Base-by-base conservation (phyloP, 2,329 filamentous ascomycete genomes). In the Ceratocystis huliohia region DNA sequence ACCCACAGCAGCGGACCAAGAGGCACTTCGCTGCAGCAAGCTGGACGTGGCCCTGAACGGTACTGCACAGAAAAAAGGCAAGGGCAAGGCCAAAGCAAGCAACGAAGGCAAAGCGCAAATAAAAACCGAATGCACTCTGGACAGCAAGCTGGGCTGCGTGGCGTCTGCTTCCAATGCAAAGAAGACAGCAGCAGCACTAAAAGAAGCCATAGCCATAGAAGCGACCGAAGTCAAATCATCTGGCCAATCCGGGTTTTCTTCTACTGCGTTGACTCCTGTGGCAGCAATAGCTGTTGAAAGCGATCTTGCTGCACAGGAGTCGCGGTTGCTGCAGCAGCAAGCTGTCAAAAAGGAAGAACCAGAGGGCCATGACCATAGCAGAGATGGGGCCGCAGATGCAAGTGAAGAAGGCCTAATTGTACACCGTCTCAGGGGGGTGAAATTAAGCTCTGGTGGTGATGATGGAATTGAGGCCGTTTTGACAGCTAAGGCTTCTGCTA, bases 121-220 rank as follows among this genome's bases (percentile, higher is more conserved):
- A 75, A 30, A 74, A 77, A 37, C 75, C 8, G 44, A 46, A 50
- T 25, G 72, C 76, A 20, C 76, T 80, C 69, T 78, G 79, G 62
- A 84, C 87, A 45, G 81, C 79, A 2, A 87, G 84, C 1, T 84
- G 84, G 5, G 78, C 75, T 62, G 78, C 83, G 22, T 86, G 82
- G 71, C 84, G 84, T 53, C 80, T 25, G 41, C 15, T 37, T 17
- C 41, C 30, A 50, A 25, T 45, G 37, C 61, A 45, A 28, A 41
- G 37, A 41, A 41, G 37, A 13, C 37, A 41, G 37, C 37, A 41
- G 37, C 8, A 41, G 37, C 37, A 41, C 37, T 20, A 22, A 22
- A 3, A 30, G 15, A 8, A 33, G 53, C 53, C 53, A 33, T 8
- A 8, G 53, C 53, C 5, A 30, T n/a, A 30, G 22, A 33, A 59